Evolutionary conservation across 371 early-diverging fungal species (phyloP).

Genomic region (Mycotypha africana): DNA sequence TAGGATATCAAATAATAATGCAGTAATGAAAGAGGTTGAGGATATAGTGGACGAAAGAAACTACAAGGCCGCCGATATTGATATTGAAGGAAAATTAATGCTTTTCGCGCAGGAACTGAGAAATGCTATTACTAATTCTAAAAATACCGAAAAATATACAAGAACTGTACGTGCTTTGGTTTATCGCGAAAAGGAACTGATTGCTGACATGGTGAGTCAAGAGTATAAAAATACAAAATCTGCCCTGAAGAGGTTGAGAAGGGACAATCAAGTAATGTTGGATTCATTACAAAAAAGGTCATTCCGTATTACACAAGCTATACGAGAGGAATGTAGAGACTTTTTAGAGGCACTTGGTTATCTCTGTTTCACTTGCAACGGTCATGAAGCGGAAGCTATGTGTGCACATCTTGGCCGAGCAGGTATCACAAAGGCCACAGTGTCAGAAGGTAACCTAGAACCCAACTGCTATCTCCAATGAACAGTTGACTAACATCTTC

Average conservation of each 20-base stretch:
- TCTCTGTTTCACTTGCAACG: conserved; percentile 37
- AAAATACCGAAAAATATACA: conserved; percentile 32
- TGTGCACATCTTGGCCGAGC: conserved; percentile 52
- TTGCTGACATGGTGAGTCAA: conserved; percentile 12
- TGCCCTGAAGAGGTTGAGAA: conserved; percentile 13
- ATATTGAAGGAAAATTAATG: conserved; percentile 13
- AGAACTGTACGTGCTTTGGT: conserved; percentile 26
- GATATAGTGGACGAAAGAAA: too few species aligned
- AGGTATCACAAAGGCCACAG: conserved; percentile 49
- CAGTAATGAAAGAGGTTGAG: neutral
- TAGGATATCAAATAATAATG: neutral
- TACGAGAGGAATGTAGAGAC: conserved; percentile 43
- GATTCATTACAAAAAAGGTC: conserved; percentile 46
- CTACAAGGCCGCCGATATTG: neutral
- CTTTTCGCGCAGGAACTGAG: conserved; percentile 20
- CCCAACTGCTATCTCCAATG: neutral
- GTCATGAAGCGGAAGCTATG: conserved; percentile 66
- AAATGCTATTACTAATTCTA: conserved; percentile 5
- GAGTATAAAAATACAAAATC: conserved; percentile 5
- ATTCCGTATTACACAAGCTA: conserved; percentile 40
- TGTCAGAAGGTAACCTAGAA: conserved; percentile 57
- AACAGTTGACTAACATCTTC: too few species aligned
- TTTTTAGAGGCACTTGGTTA: conserved; percentile 50
- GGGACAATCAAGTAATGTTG: conserved; percentile 21
- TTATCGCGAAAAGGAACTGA: conserved; percentile 13